Conservation (phyloP, 2,329 filamentous ascomycete species). For the Nemania diffusa region DNA sequence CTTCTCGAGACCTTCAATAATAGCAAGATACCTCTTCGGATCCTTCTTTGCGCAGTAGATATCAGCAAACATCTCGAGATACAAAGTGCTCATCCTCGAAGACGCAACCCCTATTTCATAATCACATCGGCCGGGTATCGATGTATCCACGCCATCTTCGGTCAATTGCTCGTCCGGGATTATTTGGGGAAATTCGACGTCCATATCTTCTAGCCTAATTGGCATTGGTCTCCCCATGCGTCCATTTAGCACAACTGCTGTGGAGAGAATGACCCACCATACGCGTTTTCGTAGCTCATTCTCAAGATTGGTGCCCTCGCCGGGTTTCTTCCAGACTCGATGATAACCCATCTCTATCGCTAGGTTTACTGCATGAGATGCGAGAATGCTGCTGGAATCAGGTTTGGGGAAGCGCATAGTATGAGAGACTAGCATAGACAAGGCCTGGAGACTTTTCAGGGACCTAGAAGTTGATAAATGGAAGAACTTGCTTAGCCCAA, state of each 20-base stretch:
- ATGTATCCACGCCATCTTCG: conserved; percentile 69
- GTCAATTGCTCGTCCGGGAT: conserved; percentile 77
- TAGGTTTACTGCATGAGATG: conserved; percentile 70
- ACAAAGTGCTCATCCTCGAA: conserved; percentile 72
- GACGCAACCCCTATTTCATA: conserved; percentile 74
- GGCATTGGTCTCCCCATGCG: conserved; percentile 82
- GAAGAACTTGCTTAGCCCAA: conserved; percentile 74
- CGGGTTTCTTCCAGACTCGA: conserved; percentile 67
- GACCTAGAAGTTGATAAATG: conserved; percentile 70
- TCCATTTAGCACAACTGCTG: conserved; percentile 76
- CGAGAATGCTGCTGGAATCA: conserved; percentile 76
- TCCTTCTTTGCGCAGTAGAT: conserved; percentile 78
- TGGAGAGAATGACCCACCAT: conserved; percentile 77
- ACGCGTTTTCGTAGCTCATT: conserved; percentile 80
- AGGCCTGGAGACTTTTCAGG: conserved; percentile 75
- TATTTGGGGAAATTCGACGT: conserved; percentile 78
- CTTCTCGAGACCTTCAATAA: conserved; percentile 72
- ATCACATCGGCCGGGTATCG: conserved; percentile 67
- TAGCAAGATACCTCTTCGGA: conserved; percentile 69
- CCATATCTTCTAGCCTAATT: conserved; percentile 78
- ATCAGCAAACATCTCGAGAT: conserved; percentile 78
- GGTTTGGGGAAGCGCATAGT: conserved; percentile 83
- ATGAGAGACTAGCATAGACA: conserved; percentile 77
- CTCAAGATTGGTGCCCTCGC: conserved; percentile 65
- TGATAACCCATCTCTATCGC: conserved; percentile 82